Conservation (phyloP, 352 stramenopile genomes). For the Phytophthora cactorum region DNA sequence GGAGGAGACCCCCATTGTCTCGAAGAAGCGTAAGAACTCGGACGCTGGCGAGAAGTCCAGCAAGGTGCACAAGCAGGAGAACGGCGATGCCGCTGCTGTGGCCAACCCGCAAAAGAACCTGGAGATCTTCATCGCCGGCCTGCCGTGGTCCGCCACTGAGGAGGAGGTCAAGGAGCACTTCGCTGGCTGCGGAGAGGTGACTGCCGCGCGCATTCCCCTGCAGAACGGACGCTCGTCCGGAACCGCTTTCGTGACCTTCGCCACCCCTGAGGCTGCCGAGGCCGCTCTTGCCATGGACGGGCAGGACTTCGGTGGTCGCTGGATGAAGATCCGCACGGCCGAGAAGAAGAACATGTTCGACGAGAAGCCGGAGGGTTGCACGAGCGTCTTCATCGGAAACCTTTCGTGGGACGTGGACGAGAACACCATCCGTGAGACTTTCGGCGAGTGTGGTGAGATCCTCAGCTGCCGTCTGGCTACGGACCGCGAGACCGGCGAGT, state of each 20-base stretch:
- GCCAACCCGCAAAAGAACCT: conserved; percentile 55
- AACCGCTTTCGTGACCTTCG: conserved; percentile 97
- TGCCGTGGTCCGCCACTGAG: conserved; percentile 96
- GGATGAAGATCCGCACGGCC: conserved; percentile 95
- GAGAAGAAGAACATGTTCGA: conserved; percentile 88
- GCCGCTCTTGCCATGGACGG: conserved; percentile 93
- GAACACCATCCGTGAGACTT: conserved; percentile 92
- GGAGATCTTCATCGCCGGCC: conserved; percentile 92
- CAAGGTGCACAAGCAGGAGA: conserved; percentile 81
- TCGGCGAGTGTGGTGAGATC: conserved; percentile 97
- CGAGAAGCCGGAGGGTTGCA: conserved; percentile 95
- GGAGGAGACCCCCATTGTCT: conserved; percentile 70
- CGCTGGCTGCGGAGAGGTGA: conserved; percentile 90
- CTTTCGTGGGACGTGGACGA: conserved; percentile 97
- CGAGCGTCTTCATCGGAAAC: conserved; percentile 98
- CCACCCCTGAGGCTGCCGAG: conserved; percentile 62
- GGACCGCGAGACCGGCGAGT: conserved; percentile 97
- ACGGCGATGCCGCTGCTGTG: conserved; percentile 65
- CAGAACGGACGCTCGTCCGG: conserved; percentile 92
- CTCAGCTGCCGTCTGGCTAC: conserved; percentile 93
- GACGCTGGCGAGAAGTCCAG: conserved; percentile 62
- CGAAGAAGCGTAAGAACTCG: conserved; percentile 88
- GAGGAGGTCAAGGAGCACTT: conserved; percentile 96
- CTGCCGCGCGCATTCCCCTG: conserved; percentile 82
- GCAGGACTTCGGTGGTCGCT: conserved; percentile 93